Evolutionary conservation across 345 rosid species (phyloP).

Genomic region (Clausena lansium): DNA sequence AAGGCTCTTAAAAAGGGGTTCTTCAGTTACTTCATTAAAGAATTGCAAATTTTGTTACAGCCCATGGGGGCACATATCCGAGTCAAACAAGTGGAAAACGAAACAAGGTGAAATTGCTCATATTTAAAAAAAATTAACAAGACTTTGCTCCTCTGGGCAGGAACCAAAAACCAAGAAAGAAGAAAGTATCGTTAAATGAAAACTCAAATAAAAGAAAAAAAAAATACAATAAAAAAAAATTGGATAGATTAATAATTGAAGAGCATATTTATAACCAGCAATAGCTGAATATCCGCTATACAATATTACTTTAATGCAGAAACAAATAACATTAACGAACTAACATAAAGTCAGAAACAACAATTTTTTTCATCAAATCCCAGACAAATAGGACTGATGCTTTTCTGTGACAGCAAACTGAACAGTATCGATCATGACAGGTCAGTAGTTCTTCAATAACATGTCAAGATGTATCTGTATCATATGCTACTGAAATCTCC

Average conservation of each 20-base stretch:
- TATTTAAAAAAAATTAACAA: too few species aligned
- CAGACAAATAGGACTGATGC: background rate
- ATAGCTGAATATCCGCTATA: background rate
- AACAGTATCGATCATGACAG: conserved; percentile 5
- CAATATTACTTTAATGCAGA: background rate
- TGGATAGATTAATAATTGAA: background rate
- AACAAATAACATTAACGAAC: background rate
- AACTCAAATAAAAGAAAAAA: background rate
- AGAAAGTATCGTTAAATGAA: background rate
- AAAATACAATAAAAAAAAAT: background rate
- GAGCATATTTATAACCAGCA: background rate
- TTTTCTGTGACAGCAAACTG: conserved; percentile 2
- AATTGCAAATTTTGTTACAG: background rate
- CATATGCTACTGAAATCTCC: conserved; percentile 9
- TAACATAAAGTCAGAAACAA: conserved; percentile 6
- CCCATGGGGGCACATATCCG: background rate
- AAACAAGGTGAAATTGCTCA: background rate
- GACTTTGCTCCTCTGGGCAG: background rate
- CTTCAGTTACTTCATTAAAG: background rate
- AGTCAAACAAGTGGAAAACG: background rate
- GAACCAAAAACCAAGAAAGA: background rate
- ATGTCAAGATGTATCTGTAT: conserved; percentile 14
- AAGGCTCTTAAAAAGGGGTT: background rate
- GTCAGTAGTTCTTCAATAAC: conserved; percentile 8
- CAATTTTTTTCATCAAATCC: conserved; percentile 12